Conservation (phyloP, 768 basidiomycete genomes). For the Suillus luteus region DNA sequence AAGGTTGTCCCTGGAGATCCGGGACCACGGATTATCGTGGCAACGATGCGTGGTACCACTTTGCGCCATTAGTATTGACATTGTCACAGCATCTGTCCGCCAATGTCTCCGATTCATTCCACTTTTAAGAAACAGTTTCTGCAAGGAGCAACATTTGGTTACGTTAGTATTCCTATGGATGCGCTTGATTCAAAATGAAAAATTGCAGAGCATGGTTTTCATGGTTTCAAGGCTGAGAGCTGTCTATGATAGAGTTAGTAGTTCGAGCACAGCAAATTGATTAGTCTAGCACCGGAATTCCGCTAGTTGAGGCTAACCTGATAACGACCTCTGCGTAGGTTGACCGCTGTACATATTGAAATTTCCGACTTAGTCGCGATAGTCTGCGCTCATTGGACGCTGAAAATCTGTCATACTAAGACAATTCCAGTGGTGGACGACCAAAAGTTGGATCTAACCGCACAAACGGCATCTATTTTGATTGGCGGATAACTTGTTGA, state of each 20-base stretch:
- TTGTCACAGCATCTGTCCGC: not conserved
- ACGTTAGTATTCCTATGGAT: not conserved
- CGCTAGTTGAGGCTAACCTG: not conserved
- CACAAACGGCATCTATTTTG: not conserved
- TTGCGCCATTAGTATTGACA: not conserved
- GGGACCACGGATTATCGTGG: not conserved
- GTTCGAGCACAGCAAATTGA: not conserved
- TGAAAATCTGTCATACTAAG: not conserved
- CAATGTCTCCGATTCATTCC: not conserved
- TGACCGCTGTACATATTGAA: not conserved
- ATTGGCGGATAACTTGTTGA: not conserved
- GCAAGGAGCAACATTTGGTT: not conserved
- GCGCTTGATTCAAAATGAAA: not conserved
- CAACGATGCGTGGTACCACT: not conserved
- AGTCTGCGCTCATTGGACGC: not conserved
- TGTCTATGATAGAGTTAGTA: not conserved
- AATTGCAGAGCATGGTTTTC: not conserved
- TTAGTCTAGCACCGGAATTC: not conserved
- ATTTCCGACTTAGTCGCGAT: not conserved
- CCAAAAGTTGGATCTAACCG: not conserved
- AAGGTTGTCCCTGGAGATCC: conserved; percentile 1
- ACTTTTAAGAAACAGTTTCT: not conserved
- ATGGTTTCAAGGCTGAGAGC: not conserved
- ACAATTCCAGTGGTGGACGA: not conserved
- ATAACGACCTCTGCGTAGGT: not conserved